Evolutionary conservation across 768 basidiomycete genomes (phyloP), one percentile per base, ranked within the genome.

Genomic region (Collybia sp.): DNA sequence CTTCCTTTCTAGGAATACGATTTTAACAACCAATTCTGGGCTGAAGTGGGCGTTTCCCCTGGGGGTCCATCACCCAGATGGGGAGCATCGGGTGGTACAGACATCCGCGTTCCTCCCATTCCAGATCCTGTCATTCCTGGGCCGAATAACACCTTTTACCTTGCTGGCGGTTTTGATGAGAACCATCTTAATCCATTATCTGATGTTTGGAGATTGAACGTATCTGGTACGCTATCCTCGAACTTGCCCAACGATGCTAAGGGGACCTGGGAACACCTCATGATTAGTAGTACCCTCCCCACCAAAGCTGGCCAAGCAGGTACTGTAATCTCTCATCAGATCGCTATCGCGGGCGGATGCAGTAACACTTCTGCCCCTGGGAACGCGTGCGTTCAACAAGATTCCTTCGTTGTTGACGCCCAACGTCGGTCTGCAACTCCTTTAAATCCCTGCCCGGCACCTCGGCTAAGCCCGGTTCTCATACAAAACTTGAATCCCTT

Each of bases 11-110:
- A 89, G 87, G 87, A 88, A 65, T 92, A 73, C 55, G 85, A 88
- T 62, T 90, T 82, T 55, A 75, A 60, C 47, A 83, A 81, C 54
- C 70, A 88, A 47, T 91, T 91, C 58, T 92, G 89, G 89, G 73
- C 82, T 0, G 53, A 76, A 55, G 78, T 89, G 30, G 52, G 50
- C 13, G 53, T 85, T 3, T 68, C 77, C 10, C 58, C 75, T 15
- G 72, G 70, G 18, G 68, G 72, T 5, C 88, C 88, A 30, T 68
- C 80, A 18, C 59, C 83, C 43, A 73, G 85, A 16, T 89, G 79
- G 77, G 81, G 82, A 36, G 82, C 87, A 1, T 76, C 77, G 13
- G 89, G 89, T 40, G 89, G 89, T 1, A 83, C 80, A 34, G 89
- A 92, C 54, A 64, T 68, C 36, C 73, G 78, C n/a, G 68, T 69